Conservation (phyloP, 1,139 yeast genomes). For the Yarrowia galli region DNA sequence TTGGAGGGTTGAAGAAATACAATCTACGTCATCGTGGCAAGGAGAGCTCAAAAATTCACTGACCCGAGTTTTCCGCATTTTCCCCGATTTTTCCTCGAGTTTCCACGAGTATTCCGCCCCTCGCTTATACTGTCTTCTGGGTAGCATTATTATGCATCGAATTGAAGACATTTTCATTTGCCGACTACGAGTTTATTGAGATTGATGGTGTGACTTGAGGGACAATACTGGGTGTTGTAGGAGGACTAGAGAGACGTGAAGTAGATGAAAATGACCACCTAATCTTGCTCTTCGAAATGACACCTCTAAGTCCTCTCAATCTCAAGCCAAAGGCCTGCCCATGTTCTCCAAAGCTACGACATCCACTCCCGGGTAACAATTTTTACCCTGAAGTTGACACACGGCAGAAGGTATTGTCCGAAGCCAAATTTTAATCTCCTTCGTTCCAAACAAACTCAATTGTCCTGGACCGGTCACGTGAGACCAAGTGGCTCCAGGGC, state of each 20-base stretch:
- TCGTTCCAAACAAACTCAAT: slow-evolving; percentile 4
- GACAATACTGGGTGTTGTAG: neutral
- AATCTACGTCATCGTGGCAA: too few relatives aligned
- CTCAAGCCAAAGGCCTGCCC: neutral
- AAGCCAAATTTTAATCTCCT: slow-evolving; percentile 30
- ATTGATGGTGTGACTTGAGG: neutral
- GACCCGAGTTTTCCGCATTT: neutral
- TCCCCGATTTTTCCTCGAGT: neutral
- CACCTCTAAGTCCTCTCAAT: neutral
- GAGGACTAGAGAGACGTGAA: neutral
- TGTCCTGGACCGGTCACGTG: slow-evolving; percentile 30
- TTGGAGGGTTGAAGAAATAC: too few relatives aligned
- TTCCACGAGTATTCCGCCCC: neutral
- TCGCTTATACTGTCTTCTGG: slow-evolving; percentile 5
- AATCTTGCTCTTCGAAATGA: neutral
- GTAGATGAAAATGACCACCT: too few relatives aligned
- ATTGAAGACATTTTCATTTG: slow-evolving; percentile 33
- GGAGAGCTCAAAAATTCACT: too few relatives aligned
- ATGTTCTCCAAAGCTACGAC: neutral
- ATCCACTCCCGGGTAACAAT: slow-evolving; percentile 13
- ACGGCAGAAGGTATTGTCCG: slow-evolving; percentile 9
- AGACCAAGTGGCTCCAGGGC: neutral
- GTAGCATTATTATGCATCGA: slow-evolving; percentile 22
- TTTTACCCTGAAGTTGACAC: slow-evolving; percentile 23
- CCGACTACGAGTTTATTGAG: slow-evolving; percentile 11